A percentile compares a stretch with the other conserved stretches of the same genome.
Evolutionary conservation across 2,329 filamentous ascomycete species (phyloP).

Genomic region (Seiridium cupressi): DNA sequence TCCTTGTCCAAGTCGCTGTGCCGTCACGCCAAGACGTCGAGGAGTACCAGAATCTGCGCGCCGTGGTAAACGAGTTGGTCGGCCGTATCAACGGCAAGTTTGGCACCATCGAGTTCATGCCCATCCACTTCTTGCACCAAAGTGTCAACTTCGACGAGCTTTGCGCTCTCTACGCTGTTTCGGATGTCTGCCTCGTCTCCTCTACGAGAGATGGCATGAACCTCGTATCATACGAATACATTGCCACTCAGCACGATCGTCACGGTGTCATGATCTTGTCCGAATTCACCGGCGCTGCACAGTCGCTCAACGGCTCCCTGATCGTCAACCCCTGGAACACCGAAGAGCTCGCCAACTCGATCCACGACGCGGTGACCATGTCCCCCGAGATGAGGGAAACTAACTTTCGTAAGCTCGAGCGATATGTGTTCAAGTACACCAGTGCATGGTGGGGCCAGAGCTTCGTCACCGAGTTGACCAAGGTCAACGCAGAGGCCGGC

Average conservation of each 20-base stretch:
- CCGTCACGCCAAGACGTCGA: conserved; percentile 94
- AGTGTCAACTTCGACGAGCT: conserved; percentile 94
- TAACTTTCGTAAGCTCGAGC: conserved; percentile 89
- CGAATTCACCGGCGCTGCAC: conserved; percentile 93
- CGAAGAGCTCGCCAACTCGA: conserved; percentile 87
- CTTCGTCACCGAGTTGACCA: conserved; percentile 81
- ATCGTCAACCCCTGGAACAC: conserved; percentile 99
- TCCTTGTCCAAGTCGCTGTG: conserved; percentile 93
- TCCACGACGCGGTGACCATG: conserved; percentile 97
- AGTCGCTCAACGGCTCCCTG: conserved; percentile 87
- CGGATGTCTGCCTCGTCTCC: conserved; percentile 87
- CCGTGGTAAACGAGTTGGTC: conserved; percentile 94
- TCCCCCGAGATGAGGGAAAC: conserved; percentile 79
- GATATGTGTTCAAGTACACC: conserved; percentile 97
- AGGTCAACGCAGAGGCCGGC: conserved; percentile 39
- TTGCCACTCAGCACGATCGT: conserved; percentile 85
- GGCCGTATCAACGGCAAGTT: conserved; percentile 97
- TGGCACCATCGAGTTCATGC: conserved; percentile 97
- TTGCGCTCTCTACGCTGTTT: conserved; percentile 87
- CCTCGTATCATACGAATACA: conserved; percentile 96
- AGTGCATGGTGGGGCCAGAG: conserved; percentile 95
- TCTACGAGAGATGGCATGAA: conserved; percentile 99
- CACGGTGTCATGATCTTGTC: conserved; percentile 94
- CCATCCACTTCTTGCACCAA: conserved; percentile 97
- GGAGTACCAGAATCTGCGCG: conserved; percentile 94